phyloP scores from a whole-genome alignment of 1,284 basidiomycete species.

The Heterobasidion irregulare region DNA sequence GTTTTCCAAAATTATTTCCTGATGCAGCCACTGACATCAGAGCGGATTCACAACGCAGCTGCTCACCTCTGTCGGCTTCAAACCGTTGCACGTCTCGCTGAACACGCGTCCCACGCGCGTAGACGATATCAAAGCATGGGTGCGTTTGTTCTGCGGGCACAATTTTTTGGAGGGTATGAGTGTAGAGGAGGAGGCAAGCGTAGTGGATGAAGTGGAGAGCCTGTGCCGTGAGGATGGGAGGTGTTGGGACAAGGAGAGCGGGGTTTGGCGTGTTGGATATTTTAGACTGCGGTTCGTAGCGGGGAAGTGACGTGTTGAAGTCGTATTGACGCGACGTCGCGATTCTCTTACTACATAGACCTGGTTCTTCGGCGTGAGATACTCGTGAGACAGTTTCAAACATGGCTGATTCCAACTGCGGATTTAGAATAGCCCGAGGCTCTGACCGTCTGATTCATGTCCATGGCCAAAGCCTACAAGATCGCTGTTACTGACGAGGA shows the following conservation, averaged over 20 bases:
- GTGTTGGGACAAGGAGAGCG: constrained; percentile 45
- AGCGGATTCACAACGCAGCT: constrained; percentile 29
- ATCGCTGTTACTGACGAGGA: constrained; percentile 26
- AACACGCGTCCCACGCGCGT: constrained; percentile 67
- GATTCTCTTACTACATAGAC: too few species aligned
- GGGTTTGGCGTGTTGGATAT: constrained; percentile 64
- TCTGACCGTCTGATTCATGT: not conserved
- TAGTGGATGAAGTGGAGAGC: constrained; percentile 61
- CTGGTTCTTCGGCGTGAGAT: too few species aligned
- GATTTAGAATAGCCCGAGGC: too few species aligned
- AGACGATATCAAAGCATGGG: constrained; percentile 57
- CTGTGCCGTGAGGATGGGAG: constrained; percentile 42
- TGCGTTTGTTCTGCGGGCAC: constrained; percentile 55
- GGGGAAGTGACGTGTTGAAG: not conserved
- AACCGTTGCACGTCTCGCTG: constrained; percentile 46
- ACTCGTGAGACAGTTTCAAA: too few species aligned
- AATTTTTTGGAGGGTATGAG: constrained; percentile 44
- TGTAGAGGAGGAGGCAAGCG: constrained; percentile 44
- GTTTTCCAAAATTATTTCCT: not conserved
- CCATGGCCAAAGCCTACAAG: not conserved
- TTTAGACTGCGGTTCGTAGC: constrained; percentile 55
- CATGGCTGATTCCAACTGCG: too few species aligned
- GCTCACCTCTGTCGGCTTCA: constrained; percentile 46
- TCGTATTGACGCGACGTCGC: not conserved
- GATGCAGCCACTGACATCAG: not conserved